Evolutionary conservation across 768 basidiomycete genomes (phyloP).

Genomic region (Rhizopogon vulgaris): DNA sequence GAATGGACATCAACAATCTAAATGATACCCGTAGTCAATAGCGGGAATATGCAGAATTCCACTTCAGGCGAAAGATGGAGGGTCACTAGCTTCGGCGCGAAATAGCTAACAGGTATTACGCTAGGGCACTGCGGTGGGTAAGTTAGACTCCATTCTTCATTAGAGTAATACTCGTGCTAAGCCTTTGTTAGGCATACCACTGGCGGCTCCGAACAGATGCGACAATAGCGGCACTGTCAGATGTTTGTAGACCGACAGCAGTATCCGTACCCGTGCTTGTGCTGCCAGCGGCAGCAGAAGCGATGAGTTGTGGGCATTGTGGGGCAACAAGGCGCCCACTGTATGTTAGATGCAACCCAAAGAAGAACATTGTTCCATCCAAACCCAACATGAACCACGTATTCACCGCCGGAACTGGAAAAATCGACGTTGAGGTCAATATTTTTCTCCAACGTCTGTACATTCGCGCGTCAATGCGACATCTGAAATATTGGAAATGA

Average conservation of each 20-base stretch:
- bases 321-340: conserved; percentile 56
- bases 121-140: conserved; percentile 86
- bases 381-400: conserved; percentile 82
- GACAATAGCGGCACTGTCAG: background rate
- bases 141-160: conserved; percentile 15
- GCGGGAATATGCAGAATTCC: conserved; percentile 43
- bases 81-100: conserved; percentile 56
- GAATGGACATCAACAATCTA: conserved; percentile 54
- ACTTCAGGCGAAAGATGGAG: conserved; percentile 60
- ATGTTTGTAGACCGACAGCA: background rate
- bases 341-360: conserved; percentile 66
- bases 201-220: conserved; percentile 57
- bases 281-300: background rate
- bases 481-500: conserved; percentile 7
- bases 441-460: conserved; percentile 86
- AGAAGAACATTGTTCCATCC: conserved; percentile 84
- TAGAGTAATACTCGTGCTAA: background rate
- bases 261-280: conserved; percentile 8
- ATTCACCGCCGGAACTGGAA: conserved; percentile 79
- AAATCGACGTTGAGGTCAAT: conserved; percentile 72
- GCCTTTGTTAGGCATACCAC: conserved; percentile 63
- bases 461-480: background rate
- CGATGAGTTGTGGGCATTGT: conserved; percentile 46
- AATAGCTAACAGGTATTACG: conserved; percentile 79
- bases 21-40: conserved; percentile 54